Percentiles rank a stretch among this genome's conserved stretches.
phyloP scores from a whole-genome alignment of 169 alveolate genomes.

The Eimeria nieschulzi region DNA sequence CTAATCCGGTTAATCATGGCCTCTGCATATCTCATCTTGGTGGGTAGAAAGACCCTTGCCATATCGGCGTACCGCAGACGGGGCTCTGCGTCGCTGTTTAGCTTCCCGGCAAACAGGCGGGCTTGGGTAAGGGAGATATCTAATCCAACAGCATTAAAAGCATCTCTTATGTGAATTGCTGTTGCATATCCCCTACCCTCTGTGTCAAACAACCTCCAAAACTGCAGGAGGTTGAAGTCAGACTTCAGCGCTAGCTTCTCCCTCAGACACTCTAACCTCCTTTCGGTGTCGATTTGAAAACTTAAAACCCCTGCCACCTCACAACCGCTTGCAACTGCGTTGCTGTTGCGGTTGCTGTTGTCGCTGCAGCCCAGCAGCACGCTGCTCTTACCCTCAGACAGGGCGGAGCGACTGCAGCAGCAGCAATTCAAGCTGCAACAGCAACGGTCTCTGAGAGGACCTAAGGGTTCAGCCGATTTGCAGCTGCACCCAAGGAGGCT shows the following conservation, averaged over 20 bases:
- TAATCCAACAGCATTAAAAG: slow-evolving; percentile 61
- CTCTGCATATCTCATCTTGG: slow-evolving; percentile 69
- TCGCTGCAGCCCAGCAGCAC: neutral
- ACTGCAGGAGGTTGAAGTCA: slow-evolving; percentile 69
- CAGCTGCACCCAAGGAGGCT: neutral
- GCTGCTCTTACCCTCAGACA: slow-evolving; percentile 28
- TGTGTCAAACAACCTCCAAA: slow-evolving; percentile 74
- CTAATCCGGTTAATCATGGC: slow-evolving; percentile 73
- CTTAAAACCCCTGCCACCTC: slow-evolving; percentile 62
- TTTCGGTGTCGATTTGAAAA: slow-evolving; percentile 68
- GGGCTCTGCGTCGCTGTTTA: slow-evolving; percentile 65
- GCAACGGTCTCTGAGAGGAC: slow-evolving; percentile 20
- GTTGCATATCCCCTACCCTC: slow-evolving; percentile 74
- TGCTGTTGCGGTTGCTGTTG: neutral
- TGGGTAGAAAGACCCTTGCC: slow-evolving; percentile 72
- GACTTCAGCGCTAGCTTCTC: slow-evolving; percentile 72
- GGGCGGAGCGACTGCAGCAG: slow-evolving; percentile 8
- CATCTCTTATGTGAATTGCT: slow-evolving; percentile 63
- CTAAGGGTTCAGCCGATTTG: too few relatives aligned
- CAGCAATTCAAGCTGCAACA: slow-evolving; percentile 17
- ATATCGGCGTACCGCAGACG: slow-evolving; percentile 72
- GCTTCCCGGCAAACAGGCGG: slow-evolving; percentile 70
- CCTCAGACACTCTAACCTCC: slow-evolving; percentile 60
- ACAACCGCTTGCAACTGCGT: slow-evolving; percentile 51
- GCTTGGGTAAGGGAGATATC: slow-evolving; percentile 65